Conservation (phyloP, 371 early-diverging fungal genomes). For the Circinella umbellata region DNA sequence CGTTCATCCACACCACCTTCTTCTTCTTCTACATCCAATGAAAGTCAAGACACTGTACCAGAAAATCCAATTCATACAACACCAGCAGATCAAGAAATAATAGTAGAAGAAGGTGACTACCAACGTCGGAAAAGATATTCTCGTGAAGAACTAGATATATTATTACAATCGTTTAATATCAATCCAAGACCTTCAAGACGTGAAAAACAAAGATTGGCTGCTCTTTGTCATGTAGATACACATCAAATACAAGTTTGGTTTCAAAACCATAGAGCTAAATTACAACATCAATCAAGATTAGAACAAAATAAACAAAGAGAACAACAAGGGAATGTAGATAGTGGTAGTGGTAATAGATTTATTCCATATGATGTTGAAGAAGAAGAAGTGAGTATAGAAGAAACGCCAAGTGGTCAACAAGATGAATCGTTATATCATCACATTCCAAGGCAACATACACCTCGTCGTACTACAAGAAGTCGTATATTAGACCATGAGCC, state of each 20-base stretch:
- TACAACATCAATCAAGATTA: not conserved
- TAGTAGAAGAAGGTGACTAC: not conserved
- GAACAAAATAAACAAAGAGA: not conserved
- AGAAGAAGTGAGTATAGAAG: too few relatives aligned
- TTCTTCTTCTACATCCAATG: too few relatives aligned
- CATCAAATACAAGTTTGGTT: constrained; percentile 14
- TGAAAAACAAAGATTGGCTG: constrained; percentile 7
- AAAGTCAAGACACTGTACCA: too few relatives aligned
- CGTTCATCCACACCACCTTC: too few relatives aligned
- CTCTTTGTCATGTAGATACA: not conserved
- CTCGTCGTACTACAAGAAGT: too few relatives aligned
- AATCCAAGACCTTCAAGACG: constrained; percentile 1
- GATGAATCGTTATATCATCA: too few relatives aligned
- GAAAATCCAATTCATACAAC: not conserved
- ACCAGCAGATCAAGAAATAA: not conserved
- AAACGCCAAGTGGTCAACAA: too few relatives aligned
- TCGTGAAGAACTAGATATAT: not conserved
- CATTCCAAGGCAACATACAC: too few relatives aligned
- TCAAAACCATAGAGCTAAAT: constrained; percentile 15
- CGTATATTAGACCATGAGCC: not conserved
- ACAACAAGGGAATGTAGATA: not conserved
- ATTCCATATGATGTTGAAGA: too few relatives aligned
- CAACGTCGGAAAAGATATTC: constrained; percentile 4
- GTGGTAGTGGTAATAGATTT: not conserved
- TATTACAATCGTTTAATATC: not conserved